Evolutionary conservation across 345 rosid species (phyloP).

Genomic region (Pistacia vera): DNA sequence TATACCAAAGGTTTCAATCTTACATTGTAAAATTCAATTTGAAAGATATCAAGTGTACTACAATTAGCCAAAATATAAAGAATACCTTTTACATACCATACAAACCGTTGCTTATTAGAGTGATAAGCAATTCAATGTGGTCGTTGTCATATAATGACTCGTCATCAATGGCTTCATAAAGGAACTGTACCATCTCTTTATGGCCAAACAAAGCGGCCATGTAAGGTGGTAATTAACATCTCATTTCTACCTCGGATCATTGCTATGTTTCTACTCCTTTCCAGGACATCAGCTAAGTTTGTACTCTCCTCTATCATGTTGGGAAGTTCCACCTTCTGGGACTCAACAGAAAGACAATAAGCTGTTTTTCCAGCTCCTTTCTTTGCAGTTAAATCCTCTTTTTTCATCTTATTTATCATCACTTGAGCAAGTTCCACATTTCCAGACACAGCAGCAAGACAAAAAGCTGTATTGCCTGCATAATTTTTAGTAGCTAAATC

Average conservation of each 20-base stretch:
- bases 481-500: not conserved
- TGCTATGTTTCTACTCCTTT: not conserved
- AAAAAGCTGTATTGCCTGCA: not conserved
- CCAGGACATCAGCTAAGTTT: not conserved
- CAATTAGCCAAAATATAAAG: not conserved
- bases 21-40: no score
- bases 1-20: no score
- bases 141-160: not conserved
- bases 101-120: not conserved
- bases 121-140: not conserved
- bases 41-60: not conserved
- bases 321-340: not conserved
- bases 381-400: not conserved
- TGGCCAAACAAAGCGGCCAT: constrained; percentile 24
- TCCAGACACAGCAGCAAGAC: not conserved
- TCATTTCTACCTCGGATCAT: no score
- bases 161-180: not conserved
- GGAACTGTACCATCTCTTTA: constrained; percentile 16
- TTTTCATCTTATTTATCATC: not conserved
- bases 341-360: not conserved
- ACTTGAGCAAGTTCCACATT: constrained; percentile 9
- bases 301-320: not conserved
- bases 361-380: not conserved
- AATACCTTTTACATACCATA: not conserved
- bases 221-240: not conserved